phyloP scores from a whole-genome alignment of 306 rosid genomes.

The Gleditsia sinensis region DNA sequence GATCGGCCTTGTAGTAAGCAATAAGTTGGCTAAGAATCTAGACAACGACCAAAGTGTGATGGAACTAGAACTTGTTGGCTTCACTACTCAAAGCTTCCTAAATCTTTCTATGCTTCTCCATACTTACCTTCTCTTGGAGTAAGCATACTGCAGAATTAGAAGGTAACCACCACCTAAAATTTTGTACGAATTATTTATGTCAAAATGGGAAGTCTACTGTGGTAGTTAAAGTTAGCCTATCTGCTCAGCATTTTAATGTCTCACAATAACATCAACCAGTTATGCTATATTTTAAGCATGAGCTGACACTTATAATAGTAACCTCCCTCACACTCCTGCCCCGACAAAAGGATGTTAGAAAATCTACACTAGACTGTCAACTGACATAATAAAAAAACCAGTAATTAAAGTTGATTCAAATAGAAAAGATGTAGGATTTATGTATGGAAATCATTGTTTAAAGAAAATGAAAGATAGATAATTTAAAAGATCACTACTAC shows the following conservation, averaged over 20 bases:
- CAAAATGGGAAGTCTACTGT: too few relatives aligned
- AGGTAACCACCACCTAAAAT: not conserved
- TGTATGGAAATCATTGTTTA: too few relatives aligned
- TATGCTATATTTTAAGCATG: not conserved
- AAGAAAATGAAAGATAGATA: not conserved
- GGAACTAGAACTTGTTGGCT: not conserved
- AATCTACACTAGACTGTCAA: too few relatives aligned
- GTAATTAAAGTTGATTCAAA: not conserved
- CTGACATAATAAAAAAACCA: too few relatives aligned
- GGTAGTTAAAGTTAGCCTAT: too few relatives aligned
- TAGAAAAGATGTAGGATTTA: too few relatives aligned
- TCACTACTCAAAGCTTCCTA: slow-evolving; percentile 12
- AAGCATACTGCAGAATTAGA: not conserved
- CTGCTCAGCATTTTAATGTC: not conserved
- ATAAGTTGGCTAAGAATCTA: not conserved
- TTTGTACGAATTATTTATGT: too few relatives aligned
- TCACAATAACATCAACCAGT: not conserved
- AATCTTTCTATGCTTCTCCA: not conserved
- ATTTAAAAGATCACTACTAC: not conserved
- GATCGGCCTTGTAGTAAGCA: not conserved
- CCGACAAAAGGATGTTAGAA: not conserved
- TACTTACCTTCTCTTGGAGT: not conserved
- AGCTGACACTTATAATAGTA: not conserved
- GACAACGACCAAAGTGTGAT: slow-evolving; percentile 7
- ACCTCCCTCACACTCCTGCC: not conserved